Base-by-base conservation (phyloP, 2,329 filamentous ascomycete genomes). In the Monilinia laxa region DNA sequence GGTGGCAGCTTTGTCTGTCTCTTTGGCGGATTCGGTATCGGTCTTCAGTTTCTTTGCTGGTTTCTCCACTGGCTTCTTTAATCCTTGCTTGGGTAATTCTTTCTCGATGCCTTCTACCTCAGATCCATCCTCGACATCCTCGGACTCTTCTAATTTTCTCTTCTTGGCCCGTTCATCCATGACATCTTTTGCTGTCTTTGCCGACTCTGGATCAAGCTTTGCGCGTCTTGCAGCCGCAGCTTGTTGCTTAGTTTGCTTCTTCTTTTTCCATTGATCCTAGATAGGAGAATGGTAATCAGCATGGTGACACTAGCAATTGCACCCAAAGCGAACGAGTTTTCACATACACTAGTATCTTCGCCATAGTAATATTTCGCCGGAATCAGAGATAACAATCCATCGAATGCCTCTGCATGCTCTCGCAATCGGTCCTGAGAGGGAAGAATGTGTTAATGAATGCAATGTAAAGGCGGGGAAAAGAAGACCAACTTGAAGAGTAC, bases 211-310 rank as follows among this genome's bases (percentile, higher is more conserved):
- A 75, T 98, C 92, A 52, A 98, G 85, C 80, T 97, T 98, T 68
- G 90, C 92, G 76, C 89, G 86, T 80, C 93, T 93, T 66, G 92
- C 91, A 72, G 90, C 88, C 69, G 87, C 87, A 68, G 91, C 91
- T 78, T 97, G 86, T 78, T 92, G 90, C 77, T 96, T 97, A 62
- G 92, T 94, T 80, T 98, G 93, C 82, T 98, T 98, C 81, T 95
- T 96, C 76, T 90, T 90, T 78, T 89, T 88, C 92, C 93, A 96
- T 88, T 97, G 92, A 74, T 95, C 90, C 92, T 96, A 75, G 69
- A 3, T 71, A 62, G 64, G 56, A 45, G 35, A 67, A 4, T 7
- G 45, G 9, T 31, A 62, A 69, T 71, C 66, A 73, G 68, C 66
- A 52, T 55, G 64, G 53, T 64, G 62, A 47, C 20, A 16, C 56